Evolutionary conservation across 352 stramenopile genomes (phyloP).

Genomic region (Globisporangium perplexum): DNA sequence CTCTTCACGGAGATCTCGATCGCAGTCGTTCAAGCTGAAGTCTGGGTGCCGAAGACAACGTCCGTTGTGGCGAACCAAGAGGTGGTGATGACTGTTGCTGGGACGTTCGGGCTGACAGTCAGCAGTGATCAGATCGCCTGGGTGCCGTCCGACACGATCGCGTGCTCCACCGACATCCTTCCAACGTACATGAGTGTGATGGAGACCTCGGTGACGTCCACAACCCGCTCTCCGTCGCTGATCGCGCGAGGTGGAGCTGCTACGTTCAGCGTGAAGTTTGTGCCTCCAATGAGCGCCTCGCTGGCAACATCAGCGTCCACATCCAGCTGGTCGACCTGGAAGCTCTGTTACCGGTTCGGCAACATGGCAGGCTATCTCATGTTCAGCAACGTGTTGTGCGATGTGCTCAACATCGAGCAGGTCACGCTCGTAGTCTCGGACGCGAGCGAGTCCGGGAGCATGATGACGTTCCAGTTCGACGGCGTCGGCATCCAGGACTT

Average conservation of each 20-base stretch:
- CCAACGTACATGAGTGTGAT: slow-evolving; percentile 32
- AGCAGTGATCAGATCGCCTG: slow-evolving; percentile 54
- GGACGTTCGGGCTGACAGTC: slow-evolving; percentile 57
- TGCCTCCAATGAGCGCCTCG: slow-evolving; percentile 14
- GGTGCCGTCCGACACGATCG: slow-evolving; percentile 39
- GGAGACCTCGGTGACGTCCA: slow-evolving; percentile 26
- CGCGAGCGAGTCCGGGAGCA: slow-evolving; percentile 24
- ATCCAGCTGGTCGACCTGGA: slow-evolving; percentile 41
- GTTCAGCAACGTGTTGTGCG: slow-evolving; percentile 56
- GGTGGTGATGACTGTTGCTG: slow-evolving; percentile 26
- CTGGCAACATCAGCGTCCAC: slow-evolving; percentile 2
- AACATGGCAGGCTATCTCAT: slow-evolving; percentile 42
- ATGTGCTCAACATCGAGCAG: slow-evolving; percentile 47
- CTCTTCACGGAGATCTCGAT: slow-evolving; percentile 31
- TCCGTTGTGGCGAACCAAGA: slow-evolving; percentile 50
- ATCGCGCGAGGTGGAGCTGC: slow-evolving; percentile 32
- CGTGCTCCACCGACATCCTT: slow-evolving; percentile 27
- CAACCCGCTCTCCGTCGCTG: slow-evolving; percentile 19
- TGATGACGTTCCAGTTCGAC: slow-evolving; percentile 57
- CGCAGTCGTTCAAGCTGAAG: slow-evolving; percentile 32
- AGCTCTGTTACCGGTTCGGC: slow-evolving; percentile 67
- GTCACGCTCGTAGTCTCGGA: slow-evolving; percentile 27
- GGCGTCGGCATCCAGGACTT: slow-evolving; percentile 56
- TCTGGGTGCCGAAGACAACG: slow-evolving; percentile 41
- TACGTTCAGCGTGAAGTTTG: slow-evolving; percentile 32